Base-by-base conservation (phyloP, 805 yeast species). In the Brettanomyces nanus region DNA sequence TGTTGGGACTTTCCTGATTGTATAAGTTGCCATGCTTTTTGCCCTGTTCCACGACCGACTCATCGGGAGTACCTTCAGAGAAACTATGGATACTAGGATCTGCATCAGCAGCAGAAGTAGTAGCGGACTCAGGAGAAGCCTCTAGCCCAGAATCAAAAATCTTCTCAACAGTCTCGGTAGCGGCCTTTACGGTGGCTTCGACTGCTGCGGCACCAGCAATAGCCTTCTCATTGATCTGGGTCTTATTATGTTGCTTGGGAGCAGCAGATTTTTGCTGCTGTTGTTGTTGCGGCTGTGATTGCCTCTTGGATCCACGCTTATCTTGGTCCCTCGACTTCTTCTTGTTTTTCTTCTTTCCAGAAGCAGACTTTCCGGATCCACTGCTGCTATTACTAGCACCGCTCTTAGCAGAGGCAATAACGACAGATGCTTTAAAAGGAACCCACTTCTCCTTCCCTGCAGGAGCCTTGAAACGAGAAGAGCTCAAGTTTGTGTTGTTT, bases 401-500 rank as follows among this genome's bases (percentile, higher is more conserved):
- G 20, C 38, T 33, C 7, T 43, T 49, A 32, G 43, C 44, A 2
- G 58, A 39, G 17, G 69, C 63, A 29, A 71, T 62, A 20, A 69
- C 69, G 34, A 72, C 73, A 15, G 60, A 53, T 30, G 73, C 83
- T 47, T 75, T 69, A 54, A 72, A 75, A n/a, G 85, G 85, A 28
- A 78, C 71, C 85, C 85, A 79, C 54, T 80, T 82, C 49, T 75
- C 81, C 50, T 73, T 76, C 39, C 77, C 77, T 13, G 59, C 33
- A 42, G 53, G 46, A 36, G 52, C 51, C 41, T 55, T 45, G 41
- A 42, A 37, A 23, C 23, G 9, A 4, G 33, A 4, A 14, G 25
- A 26, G 4, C 15, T 11, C 10, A 25, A 36, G 19, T 35, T 31
- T 18, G 22, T 20, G 11, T 30, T 32, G n/a, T 28, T 36, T 14